Evolutionary conservation across 768 basidiomycete genomes (phyloP), one percentile per base, ranked within the genome.

Genomic region (Boletus reticulatus): DNA sequence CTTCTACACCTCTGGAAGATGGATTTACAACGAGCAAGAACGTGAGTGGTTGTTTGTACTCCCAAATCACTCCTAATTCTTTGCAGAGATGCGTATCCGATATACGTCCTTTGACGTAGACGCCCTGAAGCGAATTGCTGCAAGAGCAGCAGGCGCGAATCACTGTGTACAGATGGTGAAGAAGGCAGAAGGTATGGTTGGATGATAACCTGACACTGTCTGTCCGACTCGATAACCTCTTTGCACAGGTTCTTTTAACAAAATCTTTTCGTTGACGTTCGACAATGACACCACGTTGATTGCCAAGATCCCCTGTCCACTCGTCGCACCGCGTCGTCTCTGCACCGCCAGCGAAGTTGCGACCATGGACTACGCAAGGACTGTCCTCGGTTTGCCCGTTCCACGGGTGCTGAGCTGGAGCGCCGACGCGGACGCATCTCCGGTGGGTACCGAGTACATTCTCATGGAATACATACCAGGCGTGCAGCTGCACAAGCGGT

Each of bases 311-410:
- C 55, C 62, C 6, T 59, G 50, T 34, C 58, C 65, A 17, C 43
- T 73, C 6, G 67, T 67, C 20, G 72, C 68, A 0, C 68, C 68
- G 13, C 51, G 59, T 10, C 65, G 60, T 48, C 55, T 70, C 37
- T 53, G 58, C 14, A 73, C 71, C 2, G 74, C 74, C 9, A 74
- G 73, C 50, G 73, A 75, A 52, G 73, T 73, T 7, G 73, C 73
- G 14, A 75, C 74, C 3, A 66, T 73, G 57, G 62, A 73, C 27
- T 75, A 64, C 52, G 55, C 62, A 34, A 67, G 67, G 24, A 59
- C 53, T 29, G 44, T 57, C 32, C 67, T 73, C 24, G 53, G 55
- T 14, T 34, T 74, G 19, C 69, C 67, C 6, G 63, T 66, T 32
- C 72, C 74, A 9, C 58, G 55, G 12, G 63, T 75, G 16, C 53